phyloP scores from a whole-genome alignment of 1,284 basidiomycete species.

The Xerocomus nothofagi region DNA sequence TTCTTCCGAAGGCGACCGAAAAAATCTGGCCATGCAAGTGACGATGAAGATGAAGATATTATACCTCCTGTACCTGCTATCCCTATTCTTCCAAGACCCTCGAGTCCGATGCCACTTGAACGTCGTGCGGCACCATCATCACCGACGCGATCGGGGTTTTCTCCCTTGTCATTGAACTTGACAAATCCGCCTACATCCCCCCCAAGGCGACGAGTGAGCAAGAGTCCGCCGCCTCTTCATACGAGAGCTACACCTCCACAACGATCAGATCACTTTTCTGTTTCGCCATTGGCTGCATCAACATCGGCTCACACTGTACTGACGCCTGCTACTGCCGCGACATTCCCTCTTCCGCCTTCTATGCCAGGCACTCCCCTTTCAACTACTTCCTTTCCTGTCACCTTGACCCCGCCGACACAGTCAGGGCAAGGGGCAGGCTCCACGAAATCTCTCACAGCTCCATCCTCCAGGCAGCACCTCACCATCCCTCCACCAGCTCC shows the following conservation, averaged over 20 bases:
- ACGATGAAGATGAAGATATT: slow-evolving; percentile 30
- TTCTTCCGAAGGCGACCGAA: slow-evolving; percentile 35
- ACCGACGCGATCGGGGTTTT: slow-evolving; percentile 29
- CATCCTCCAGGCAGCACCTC: slow-evolving; percentile 32
- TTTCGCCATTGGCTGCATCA: slow-evolving; percentile 13
- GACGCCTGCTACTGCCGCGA: slow-evolving; percentile 10
- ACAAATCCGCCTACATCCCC: slow-evolving; percentile 25
- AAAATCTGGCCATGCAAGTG: slow-evolving; percentile 25
- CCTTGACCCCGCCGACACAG: background rate
- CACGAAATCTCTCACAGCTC: slow-evolving; percentile 8
- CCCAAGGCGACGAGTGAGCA: slow-evolving; percentile 20
- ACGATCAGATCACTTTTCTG: slow-evolving; percentile 10
- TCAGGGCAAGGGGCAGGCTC: background rate
- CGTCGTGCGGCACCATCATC: slow-evolving; percentile 27
- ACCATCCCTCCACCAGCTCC: slow-evolving; percentile 32
- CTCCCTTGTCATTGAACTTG: slow-evolving; percentile 26
- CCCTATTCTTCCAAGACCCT: slow-evolving; percentile 27
- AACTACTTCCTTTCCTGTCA: slow-evolving; percentile 11
- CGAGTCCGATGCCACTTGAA: slow-evolving; percentile 30
- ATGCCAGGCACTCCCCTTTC: slow-evolving; percentile 25
- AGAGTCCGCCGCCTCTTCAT: slow-evolving; percentile 29
- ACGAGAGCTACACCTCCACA: slow-evolving; percentile 9
- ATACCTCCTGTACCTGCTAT: slow-evolving; percentile 34
- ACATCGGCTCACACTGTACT: slow-evolving; percentile 1
- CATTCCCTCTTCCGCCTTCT: slow-evolving; percentile 19